Evolutionary conservation across 1,284 basidiomycete species (phyloP), one percentile per base, ranked within the genome.

Genomic region (Cryptococcus sp.): DNA sequence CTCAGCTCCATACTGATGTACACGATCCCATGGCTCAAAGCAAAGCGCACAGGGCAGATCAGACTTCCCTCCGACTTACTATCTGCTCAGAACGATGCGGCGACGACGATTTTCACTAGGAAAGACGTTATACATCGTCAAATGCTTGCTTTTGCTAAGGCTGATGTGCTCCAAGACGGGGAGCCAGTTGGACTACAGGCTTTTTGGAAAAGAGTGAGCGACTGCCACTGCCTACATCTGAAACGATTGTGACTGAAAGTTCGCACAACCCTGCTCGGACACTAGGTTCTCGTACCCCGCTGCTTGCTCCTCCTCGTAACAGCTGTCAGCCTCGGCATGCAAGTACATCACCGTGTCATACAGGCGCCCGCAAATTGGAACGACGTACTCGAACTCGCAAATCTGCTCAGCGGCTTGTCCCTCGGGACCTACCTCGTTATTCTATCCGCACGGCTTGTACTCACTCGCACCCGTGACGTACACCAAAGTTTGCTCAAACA

Each of bases 151-250:
- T 41, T 39, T 17, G 19, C 30, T n/a, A 17, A 30, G n/a, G 10
- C 30, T 35, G 47, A 60, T n/a, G 27, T 45, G 15, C 19, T 50
- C 16, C 48, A 59, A n/a, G 59, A 69, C 43, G 70, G 68, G 3
- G 61, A 65, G 10, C 64, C 65, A 5, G 57, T 68, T 2, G 47
- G 68, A 13, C 41, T 61, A 11, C 22, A 30, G 1, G 41, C 19
- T 17, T 71, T 71, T 42, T 70, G 68, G 68, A 43, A 20, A 20
- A 58, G 22, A 1, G 70, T 72, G 47, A 60, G 65, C 30, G 60
- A 1, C 2, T 50, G 20, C 27, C 20, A 35, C 8, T 35, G 30
- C 13, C 13, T 10, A 35, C n/a, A n/a, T n/a, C n/a, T n/a, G n/a
- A n/a, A n/a, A n/a, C n/a, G n/a, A n/a, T n/a, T n/a, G n/a, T n/a